These are phyloP conservation scores for Borovskyia barvae DNA, from an alignment of 208 protist species.

Conservation along the genomic window DNA sequence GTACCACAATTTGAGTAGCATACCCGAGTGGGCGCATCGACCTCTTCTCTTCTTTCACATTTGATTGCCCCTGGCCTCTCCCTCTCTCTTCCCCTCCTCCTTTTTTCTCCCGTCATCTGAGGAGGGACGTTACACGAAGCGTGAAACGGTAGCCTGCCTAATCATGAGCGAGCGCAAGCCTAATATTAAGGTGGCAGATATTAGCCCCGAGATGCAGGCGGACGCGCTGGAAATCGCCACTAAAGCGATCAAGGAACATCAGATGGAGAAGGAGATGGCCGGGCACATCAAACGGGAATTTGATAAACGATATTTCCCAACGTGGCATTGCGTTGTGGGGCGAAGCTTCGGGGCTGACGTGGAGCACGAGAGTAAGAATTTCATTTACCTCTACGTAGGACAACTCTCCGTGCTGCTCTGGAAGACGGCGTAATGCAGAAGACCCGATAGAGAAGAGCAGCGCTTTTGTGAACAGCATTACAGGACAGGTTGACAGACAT, in stretches of 20 bases:
- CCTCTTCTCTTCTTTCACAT: too few species aligned
- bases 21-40: too few species aligned
- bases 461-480: neutral
- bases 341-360: constrained; percentile 99
- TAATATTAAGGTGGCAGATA: constrained; percentile 94
- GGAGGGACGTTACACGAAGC: too few species aligned
- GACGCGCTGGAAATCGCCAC: constrained; percentile 97
- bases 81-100: neutral
- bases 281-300: constrained; percentile 99
- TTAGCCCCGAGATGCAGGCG: constrained; percentile 95
- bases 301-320: constrained; percentile 98
- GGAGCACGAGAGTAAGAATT: constrained; percentile 98
- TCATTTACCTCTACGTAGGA: constrained; percentile 99
- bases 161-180: constrained; percentile 83
- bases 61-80: neutral
- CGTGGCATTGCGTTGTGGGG: constrained; percentile 99
- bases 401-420: constrained; percentile 99
- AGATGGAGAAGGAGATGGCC: constrained; percentile 99
- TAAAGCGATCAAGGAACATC: constrained; percentile 98
- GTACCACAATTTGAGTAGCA: too few species aligned
- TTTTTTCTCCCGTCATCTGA: neutral
- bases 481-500: neutral
- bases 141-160: too few species aligned
- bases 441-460: neutral
- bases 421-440: constrained; percentile 44